These are phyloP conservation scores for Microdochium paspali DNA, from an alignment of 2,329 filamentous ascomycete genomes.

Conservation along the genomic window DNA sequence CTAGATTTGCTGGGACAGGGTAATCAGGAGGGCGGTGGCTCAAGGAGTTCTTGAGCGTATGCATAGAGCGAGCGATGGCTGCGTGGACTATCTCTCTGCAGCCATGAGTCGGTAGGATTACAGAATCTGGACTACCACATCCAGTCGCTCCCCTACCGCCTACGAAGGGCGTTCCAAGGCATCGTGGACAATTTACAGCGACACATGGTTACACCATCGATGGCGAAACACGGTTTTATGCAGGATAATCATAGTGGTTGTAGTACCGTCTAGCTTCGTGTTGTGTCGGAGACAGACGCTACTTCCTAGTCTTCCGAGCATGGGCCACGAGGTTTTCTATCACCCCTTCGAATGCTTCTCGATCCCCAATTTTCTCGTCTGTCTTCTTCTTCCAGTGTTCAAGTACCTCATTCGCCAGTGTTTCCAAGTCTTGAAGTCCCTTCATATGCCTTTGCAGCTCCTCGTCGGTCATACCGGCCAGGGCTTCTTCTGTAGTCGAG, in stretches of 20 bases:
- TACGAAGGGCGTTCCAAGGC: too few relatives aligned
- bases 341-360: constrained; percentile 90
- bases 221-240: too few relatives aligned
- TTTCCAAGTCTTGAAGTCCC: constrained; percentile 59
- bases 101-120: too few relatives aligned
- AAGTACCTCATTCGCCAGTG: constrained; percentile 65
- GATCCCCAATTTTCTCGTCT: constrained; percentile 80
- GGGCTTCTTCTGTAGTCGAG: constrained; percentile 73
- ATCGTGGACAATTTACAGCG: too few relatives aligned
- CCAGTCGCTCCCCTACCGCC: too few relatives aligned
- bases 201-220: too few relatives aligned
- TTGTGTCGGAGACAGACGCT: constrained; percentile 9
- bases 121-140: too few relatives aligned
- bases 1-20: too few relatives aligned
- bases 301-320: constrained; percentile 76
- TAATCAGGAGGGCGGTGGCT: background rate
- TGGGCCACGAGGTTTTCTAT: constrained; percentile 96
- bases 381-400: constrained; percentile 83
- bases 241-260: too few relatives aligned
- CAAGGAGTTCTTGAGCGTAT: background rate
- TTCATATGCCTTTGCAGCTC: constrained; percentile 67
- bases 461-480: constrained; percentile 66
- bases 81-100: too few relatives aligned
- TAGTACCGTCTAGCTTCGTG: background rate
- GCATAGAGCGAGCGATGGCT: background rate